A percentile compares a stretch with the other conserved stretches of the same genome.
Evolutionary conservation across 495 filamentous ascomycete species (phyloP).

Genomic region (Beverwykella pulmonaria): DNA sequence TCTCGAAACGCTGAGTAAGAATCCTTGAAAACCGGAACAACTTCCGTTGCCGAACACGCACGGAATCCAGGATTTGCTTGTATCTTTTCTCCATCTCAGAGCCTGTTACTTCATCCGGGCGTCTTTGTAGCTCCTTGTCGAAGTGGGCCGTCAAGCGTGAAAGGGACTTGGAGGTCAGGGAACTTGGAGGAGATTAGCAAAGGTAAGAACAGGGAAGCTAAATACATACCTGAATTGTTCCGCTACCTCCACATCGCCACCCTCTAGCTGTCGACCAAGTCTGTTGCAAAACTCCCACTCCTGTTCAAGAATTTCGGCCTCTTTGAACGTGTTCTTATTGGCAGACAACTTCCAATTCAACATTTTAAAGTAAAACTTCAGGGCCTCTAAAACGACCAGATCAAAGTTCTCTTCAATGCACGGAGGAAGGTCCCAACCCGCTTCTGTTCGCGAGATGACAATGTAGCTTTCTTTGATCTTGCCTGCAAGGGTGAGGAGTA

Average conservation of each 20-base stretch:
- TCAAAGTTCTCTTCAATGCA: slow-evolving; percentile 98
- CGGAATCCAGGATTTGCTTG: slow-evolving; percentile 91
- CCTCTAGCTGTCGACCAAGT: slow-evolving; percentile 82
- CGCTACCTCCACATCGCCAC: slow-evolving; percentile 95
- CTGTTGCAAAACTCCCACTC: slow-evolving; percentile 97
- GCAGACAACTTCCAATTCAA: slow-evolving; percentile 95
- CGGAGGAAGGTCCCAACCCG: slow-evolving; percentile 91
- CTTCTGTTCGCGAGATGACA: slow-evolving; percentile 79
- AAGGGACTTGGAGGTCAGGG: slow-evolving; percentile 86
- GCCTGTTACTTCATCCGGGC: slow-evolving; percentile 73
- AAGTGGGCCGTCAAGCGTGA: slow-evolving; percentile 86
- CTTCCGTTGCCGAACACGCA: slow-evolving; percentile 90
- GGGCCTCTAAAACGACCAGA: slow-evolving; percentile 87
- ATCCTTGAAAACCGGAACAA: slow-evolving; percentile 83
- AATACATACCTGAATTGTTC: slow-evolving; percentile 81
- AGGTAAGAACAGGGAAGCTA: background rate
- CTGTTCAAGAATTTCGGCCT: slow-evolving; percentile 94
- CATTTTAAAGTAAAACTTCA: slow-evolving; percentile 97
- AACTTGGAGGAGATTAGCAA: slow-evolving; percentile 51
- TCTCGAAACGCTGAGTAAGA: slow-evolving; percentile 90
- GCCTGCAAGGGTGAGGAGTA: slow-evolving; percentile 85
- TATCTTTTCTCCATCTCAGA: slow-evolving; percentile 94
- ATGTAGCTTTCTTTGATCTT: slow-evolving; percentile 89
- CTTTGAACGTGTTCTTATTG: slow-evolving; percentile 99
- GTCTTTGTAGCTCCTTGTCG: slow-evolving; percentile 82